Conservation (phyloP, 768 basidiomycete species). For the Panaeolus cyanescens region DNA sequence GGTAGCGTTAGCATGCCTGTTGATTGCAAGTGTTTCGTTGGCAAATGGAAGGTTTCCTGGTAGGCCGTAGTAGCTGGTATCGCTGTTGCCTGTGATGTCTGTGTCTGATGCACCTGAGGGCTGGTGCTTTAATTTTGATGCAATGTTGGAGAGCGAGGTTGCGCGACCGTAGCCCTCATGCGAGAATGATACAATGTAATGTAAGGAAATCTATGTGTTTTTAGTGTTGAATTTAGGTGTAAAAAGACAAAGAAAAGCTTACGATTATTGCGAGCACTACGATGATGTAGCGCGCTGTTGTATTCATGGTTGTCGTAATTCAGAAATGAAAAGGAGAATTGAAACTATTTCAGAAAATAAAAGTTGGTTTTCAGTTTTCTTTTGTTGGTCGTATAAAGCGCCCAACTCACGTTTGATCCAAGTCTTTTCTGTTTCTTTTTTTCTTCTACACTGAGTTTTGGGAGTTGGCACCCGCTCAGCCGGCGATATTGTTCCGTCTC, state of each 20-base stretch:
- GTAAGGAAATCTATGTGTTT: constrained; percentile 30
- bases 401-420: neutral
- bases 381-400: neutral
- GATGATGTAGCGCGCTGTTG: constrained; percentile 33
- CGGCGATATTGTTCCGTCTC: neutral
- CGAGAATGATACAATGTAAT: constrained; percentile 53
- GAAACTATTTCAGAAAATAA: neutral
- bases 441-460: neutral
- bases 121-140: constrained; percentile 19
- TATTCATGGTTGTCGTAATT: constrained; percentile 26
- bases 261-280: constrained; percentile 34
- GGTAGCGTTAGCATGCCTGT: constrained; percentile 38
- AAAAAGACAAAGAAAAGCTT: constrained; percentile 16
- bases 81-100: neutral
- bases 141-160: constrained; percentile 40
- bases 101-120: neutral
- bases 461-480: neutral
- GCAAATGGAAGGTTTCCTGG: constrained; percentile 13
- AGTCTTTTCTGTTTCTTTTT: neutral
- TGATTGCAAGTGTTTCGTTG: constrained; percentile 18
- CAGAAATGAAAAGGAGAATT: neutral
- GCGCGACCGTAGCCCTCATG: constrained; percentile 52
- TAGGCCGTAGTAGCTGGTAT: constrained; percentile 27
- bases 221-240: constrained; percentile 6
- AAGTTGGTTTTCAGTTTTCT: neutral